Evolutionary conservation across 225 moss, liverwort and hornwort species (phyloP).

Genomic region (Bryum argenteum): DNA sequence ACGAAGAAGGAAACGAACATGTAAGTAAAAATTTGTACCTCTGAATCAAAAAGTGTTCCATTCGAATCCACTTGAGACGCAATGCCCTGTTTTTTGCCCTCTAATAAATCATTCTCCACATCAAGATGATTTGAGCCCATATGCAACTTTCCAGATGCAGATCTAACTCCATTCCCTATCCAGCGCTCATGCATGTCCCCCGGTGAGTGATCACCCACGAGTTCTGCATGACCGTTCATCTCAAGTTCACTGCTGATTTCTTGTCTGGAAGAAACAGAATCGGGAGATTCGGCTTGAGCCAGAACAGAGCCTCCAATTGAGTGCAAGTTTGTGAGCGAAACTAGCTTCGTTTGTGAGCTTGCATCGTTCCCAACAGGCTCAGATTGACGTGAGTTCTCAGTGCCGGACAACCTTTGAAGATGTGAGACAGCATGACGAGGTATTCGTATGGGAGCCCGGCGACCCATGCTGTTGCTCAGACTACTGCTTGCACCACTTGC

Average conservation of each 20-base stretch:
- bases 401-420: constrained; percentile 56
- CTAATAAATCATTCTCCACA: constrained; percentile 41
- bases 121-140: constrained; percentile 23
- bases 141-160: constrained; percentile 39
- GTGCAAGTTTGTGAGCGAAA: constrained; percentile 42
- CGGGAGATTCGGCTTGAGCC: constrained; percentile 50
- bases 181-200: constrained; percentile 48
- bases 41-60: constrained; percentile 32
- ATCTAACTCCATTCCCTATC: constrained; percentile 39
- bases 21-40: constrained; percentile 28
- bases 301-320: constrained; percentile 33
- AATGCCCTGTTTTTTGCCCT: constrained; percentile 40
- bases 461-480: constrained; percentile 70
- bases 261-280: constrained; percentile 52
- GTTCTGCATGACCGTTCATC: constrained; percentile 38
- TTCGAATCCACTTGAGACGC: constrained; percentile 34
- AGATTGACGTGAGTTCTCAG: constrained; percentile 49
- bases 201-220: constrained; percentile 39
- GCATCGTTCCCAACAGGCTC: constrained; percentile 50
- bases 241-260: constrained; percentile 41
- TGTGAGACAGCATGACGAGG: constrained; percentile 61
- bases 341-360: constrained; percentile 52
- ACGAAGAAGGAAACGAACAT: not conserved
- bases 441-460: constrained; percentile 60
- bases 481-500: constrained; percentile 64